Percentiles rank a stretch among this genome's conserved stretches.
Evolutionary conservation across 148 eudicot genomes (phyloP).

Genomic region (Camellia granthamiana): DNA sequence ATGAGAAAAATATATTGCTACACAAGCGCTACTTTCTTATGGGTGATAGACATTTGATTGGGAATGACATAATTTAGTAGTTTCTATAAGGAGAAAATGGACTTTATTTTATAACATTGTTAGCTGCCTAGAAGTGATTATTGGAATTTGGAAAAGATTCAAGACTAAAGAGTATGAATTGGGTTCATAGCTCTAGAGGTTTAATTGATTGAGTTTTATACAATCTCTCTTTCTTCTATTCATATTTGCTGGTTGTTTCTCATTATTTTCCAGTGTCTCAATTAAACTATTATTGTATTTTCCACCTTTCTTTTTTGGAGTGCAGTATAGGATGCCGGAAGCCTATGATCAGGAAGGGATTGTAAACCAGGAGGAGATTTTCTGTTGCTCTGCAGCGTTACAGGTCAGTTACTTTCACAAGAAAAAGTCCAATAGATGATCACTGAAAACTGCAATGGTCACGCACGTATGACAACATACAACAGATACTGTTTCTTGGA

Average conservation of each 20-base stretch:
- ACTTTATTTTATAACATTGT: background rate
- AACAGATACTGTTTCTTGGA: background rate
- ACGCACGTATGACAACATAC: background rate
- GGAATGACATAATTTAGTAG: constrained; percentile 4
- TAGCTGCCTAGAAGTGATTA: background rate
- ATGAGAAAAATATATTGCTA: background rate
- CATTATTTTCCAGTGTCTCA: background rate
- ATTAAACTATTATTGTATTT: background rate
- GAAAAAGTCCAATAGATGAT: background rate
- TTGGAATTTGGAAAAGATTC: background rate
- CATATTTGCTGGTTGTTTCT: background rate
- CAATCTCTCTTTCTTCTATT: background rate
- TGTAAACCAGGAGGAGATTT: constrained; percentile 70
- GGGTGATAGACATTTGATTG: background rate
- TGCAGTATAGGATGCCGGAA: constrained; percentile 73
- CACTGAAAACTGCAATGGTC: background rate
- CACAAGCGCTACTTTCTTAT: background rate
- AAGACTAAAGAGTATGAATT: background rate
- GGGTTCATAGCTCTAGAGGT: background rate
- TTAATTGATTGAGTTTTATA: background rate
- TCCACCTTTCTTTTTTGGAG: constrained; percentile 7
- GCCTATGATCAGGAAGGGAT: constrained; percentile 79
- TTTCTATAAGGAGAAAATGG: background rate
- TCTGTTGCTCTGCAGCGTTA: constrained; percentile 69
- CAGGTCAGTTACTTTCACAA: constrained; percentile 42